Conservation (phyloP, 2,329 filamentous ascomycete species). For the Graphiopsis chlorocephala region DNA sequence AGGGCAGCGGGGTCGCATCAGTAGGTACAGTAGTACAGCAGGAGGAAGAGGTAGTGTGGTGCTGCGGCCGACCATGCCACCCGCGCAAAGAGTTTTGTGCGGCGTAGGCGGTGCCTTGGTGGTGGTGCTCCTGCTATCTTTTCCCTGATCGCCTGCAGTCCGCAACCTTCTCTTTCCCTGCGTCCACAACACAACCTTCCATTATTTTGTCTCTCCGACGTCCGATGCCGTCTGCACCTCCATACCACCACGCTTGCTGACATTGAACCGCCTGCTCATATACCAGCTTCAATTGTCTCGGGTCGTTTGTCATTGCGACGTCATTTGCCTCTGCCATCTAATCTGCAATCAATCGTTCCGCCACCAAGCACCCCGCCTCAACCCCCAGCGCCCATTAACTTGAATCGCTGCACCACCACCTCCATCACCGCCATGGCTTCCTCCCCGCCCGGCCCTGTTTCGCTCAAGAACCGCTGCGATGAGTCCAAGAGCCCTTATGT, state of each 20-base stretch:
- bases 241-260: neutral
- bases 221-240: neutral
- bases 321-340: neutral
- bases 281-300: neutral
- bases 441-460: constrained; percentile 19
- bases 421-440: constrained; percentile 2
- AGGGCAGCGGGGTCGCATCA: neutral
- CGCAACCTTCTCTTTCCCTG: constrained; percentile 8
- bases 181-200: neutral
- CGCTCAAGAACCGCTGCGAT: constrained; percentile 51
- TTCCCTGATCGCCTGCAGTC: constrained; percentile 12
- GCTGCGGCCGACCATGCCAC: neutral
- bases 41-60: neutral
- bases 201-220: neutral
- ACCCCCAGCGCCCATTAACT: neutral
- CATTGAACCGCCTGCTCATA: neutral
- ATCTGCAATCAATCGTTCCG: neutral
- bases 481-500: constrained; percentile 68
- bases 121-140: constrained; percentile 1
- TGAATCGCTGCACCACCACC: neutral
- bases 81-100: neutral
- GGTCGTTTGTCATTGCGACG: neutral
- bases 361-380: constrained; percentile 1
- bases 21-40: neutral
- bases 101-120: too few species aligned